A percentile compares a stretch with the other conserved stretches of the same genome.
Conservation (phyloP, 257 asterid species). For the Solanum paucissectum region DNA sequence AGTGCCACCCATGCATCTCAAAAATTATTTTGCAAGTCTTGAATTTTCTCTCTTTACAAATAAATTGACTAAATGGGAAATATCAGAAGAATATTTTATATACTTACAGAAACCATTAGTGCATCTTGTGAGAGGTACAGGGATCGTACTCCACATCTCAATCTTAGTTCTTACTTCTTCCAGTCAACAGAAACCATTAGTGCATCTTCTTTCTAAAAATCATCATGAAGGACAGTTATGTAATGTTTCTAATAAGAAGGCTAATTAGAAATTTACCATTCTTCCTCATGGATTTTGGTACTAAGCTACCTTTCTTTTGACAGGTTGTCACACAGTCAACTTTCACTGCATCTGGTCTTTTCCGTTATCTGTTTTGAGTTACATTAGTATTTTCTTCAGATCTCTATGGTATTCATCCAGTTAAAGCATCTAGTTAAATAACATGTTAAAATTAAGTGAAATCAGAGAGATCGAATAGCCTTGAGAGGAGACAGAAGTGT, state of each 20-base stretch:
- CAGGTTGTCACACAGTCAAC: background rate
- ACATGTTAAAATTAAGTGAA: background rate
- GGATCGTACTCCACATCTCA: background rate
- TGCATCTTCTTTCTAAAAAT: background rate
- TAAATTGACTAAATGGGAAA: background rate
- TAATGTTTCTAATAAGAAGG: background rate
- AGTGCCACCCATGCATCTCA: background rate
- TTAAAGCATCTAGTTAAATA: background rate
- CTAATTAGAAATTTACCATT: background rate
- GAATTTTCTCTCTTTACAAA: background rate
- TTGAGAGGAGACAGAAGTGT: background rate
- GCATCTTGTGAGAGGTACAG: background rate
- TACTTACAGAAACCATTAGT: background rate
- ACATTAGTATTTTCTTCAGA: background rate
- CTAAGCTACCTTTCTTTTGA: background rate
- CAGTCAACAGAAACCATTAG: background rate
- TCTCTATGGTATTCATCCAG: background rate
- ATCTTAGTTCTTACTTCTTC: background rate
- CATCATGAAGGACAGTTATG: background rate
- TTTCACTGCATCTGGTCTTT: background rate
- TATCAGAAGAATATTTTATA: background rate
- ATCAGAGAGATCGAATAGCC: background rate
- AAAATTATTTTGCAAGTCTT: background rate
- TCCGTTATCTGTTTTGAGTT: background rate
- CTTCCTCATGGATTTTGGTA: background rate